Percentiles rank a stretch among this genome's conserved stretches.
phyloP scores from a whole-genome alignment of 2,329 filamentous ascomycete species.

The Penicillium frequentans region DNA sequence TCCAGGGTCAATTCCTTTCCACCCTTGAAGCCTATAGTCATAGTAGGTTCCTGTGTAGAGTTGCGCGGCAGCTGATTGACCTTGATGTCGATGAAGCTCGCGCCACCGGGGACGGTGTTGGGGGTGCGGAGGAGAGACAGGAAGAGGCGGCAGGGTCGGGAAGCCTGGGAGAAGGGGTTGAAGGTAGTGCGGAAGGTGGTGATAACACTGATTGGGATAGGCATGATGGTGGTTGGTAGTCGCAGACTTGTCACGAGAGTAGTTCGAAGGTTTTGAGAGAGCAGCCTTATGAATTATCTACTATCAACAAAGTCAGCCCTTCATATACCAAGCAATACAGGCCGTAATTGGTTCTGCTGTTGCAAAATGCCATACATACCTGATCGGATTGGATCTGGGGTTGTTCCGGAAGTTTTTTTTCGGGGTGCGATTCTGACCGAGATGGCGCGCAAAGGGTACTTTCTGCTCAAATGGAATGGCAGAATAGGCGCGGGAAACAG shows the following conservation, averaged over 20 bases:
- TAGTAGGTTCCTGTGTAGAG: constrained; percentile 66
- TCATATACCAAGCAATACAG: not conserved
- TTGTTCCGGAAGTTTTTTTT: constrained; percentile 13
- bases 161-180: constrained; percentile 81
- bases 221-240: constrained; percentile 26
- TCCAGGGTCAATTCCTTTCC: constrained; percentile 87
- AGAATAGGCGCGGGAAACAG: not conserved
- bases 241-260: not conserved
- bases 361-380: constrained; percentile 1
- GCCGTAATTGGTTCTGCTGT: not conserved
- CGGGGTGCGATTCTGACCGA: not conserved
- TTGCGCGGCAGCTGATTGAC: constrained; percentile 71
- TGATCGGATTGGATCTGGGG: not conserved
- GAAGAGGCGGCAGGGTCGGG: constrained; percentile 83
- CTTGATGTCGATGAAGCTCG: constrained; percentile 72
- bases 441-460: not conserved
- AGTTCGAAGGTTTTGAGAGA: not conserved
- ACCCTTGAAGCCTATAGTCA: constrained; percentile 90
- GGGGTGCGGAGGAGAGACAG: constrained; percentile 82
- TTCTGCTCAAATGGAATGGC: not conserved
- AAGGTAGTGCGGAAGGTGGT: constrained; percentile 83
- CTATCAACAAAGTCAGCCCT: not conserved
- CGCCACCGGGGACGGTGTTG: constrained; percentile 72
- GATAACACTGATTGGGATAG: constrained; percentile 43
- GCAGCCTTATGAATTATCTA: not conserved